phyloP scores from a whole-genome alignment of 2,329 filamentous ascomycete genomes.

The Xylaria multiplex region DNA sequence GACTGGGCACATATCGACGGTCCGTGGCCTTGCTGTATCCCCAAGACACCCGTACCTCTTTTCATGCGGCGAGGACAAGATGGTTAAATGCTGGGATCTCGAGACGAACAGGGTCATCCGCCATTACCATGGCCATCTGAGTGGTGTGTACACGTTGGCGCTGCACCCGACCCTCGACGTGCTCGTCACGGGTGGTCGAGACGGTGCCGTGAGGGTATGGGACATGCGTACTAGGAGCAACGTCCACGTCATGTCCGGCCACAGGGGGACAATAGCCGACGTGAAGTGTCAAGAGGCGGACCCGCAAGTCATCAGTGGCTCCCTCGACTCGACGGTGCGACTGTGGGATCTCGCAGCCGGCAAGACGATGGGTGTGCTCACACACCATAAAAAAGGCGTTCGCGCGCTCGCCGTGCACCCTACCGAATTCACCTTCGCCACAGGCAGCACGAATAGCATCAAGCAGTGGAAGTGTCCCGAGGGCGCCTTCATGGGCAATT shows the following conservation, averaged over 20 bases:
- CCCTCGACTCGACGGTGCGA: slow-evolving; percentile 88
- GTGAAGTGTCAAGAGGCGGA: slow-evolving; percentile 95
- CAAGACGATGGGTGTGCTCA: slow-evolving; percentile 94
- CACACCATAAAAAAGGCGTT: slow-evolving; percentile 98
- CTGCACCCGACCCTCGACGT: slow-evolving; percentile 97
- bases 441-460: slow-evolving; percentile 89
- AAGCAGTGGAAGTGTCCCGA: slow-evolving; percentile 99
- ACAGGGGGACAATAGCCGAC: slow-evolving; percentile 89
- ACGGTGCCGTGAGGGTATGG: slow-evolving; percentile 95
- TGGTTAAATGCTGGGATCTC: slow-evolving; percentile 99
- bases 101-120: slow-evolving; percentile 99
- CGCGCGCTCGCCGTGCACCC: slow-evolving; percentile 86
- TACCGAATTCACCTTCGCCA: slow-evolving; percentile 94
- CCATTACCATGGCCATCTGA: slow-evolving; percentile 96
- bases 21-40: slow-evolving; percentile 90
- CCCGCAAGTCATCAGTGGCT: slow-evolving; percentile 93
- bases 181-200: slow-evolving; percentile 91
- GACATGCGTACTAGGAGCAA: slow-evolving; percentile 98
- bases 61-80: slow-evolving; percentile 98
- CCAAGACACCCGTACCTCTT: slow-evolving; percentile 96
- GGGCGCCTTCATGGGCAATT: slow-evolving; percentile 99
- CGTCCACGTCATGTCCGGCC: slow-evolving; percentile 90
- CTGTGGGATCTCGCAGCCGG: slow-evolving; percentile 96
- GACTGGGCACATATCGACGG: slow-evolving; percentile 90
- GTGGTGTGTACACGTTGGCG: slow-evolving; percentile 91